phyloP scores from a whole-genome alignment of 2,329 filamentous ascomycete species.

The Penicillium sp. region DNA sequence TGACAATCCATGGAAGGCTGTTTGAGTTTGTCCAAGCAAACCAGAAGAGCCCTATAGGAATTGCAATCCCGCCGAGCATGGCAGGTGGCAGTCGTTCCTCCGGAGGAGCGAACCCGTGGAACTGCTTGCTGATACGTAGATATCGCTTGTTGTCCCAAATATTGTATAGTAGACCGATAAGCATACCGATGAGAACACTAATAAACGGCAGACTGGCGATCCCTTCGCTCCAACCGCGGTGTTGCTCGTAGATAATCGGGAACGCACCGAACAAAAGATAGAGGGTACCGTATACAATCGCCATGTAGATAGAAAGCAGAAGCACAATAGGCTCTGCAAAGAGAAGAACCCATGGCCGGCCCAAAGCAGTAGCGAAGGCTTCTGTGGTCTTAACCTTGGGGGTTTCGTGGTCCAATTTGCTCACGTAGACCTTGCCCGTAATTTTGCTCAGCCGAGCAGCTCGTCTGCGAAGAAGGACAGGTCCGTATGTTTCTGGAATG shows the following conservation, averaged over 20 bases:
- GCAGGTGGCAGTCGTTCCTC: conserved; percentile 47
- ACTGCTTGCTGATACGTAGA: neutral
- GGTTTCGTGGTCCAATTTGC: conserved; percentile 53
- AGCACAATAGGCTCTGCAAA: conserved; percentile 81
- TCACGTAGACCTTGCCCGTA: conserved; percentile 49
- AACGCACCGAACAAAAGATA: conserved; percentile 93
- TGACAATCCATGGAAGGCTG: conserved; percentile 68
- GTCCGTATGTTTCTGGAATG: conserved; percentile 83
- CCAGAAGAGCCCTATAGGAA: conserved; percentile 78
- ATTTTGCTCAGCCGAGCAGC: conserved; percentile 51
- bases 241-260: conserved; percentile 68
- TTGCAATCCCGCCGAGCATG: conserved; percentile 67
- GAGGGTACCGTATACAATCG: conserved; percentile 76
- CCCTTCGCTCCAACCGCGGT: conserved; percentile 73
- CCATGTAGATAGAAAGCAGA: conserved; percentile 74
- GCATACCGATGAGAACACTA: conserved; percentile 45
- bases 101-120: conserved; percentile 19
- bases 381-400: conserved; percentile 53
- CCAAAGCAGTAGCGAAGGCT: conserved; percentile 53
- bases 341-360: conserved; percentile 71
- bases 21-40: conserved; percentile 82
- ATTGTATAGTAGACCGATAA: conserved; percentile 32
- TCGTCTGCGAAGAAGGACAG: conserved; percentile 52
- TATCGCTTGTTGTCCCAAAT: conserved; percentile 29
- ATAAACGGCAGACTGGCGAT: conserved; percentile 74